Base-by-base conservation (phyloP, 2,329 filamentous ascomycete species). In the Botrytis sinoallii region DNA sequence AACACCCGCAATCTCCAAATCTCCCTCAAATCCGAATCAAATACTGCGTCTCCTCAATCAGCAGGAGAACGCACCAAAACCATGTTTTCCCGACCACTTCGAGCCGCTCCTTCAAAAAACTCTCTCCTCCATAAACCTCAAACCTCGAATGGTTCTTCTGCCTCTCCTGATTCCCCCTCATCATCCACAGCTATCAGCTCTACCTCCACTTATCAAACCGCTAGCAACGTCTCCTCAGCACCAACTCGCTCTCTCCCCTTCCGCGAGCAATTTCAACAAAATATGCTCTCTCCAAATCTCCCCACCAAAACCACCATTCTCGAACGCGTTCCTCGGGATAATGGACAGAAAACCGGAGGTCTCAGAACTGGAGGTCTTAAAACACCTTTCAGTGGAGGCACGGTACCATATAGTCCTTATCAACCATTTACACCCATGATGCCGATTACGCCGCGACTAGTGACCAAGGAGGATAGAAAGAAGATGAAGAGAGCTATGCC, bases 391-490 rank as follows among this genome's bases (percentile, higher is more conserved):
- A 89, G 87, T 1, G 89, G 88, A 7, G 86, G 85, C 35, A 86
- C 89, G 1, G 87, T 90, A 35, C 92, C 92, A 2, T 95, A 95
- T 82, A 90, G 88, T 72, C 92, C 93, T 0, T 95, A 95, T 78
- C 93, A 95, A 84, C 93, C 93, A 0, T 93, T 91, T 80, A 92
- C 91, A 10, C 92, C 92, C 1, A 85, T 93, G 66, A 87, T 94
- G 69, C 93, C 93, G 1, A 88, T 95, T 67, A 94, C 93, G 44
- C 92, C 93, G n/a, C 89, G 88, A 32, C 83, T 95, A 65, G 89
- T 93, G 25, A 93, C 90, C 38, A 89, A 86, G 81, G 88, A 89
- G 75, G 92, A 95, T 79, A 84, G 92, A 42, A 93, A 91, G 86
- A 85, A 87, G 80, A 90, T 89, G 86, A 89, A 85, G 85, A 89